These are phyloP conservation scores for Cryphonectria radicalis DNA, from an alignment of 2,329 filamentous ascomycete species.

Conservation along the genomic window DNA sequence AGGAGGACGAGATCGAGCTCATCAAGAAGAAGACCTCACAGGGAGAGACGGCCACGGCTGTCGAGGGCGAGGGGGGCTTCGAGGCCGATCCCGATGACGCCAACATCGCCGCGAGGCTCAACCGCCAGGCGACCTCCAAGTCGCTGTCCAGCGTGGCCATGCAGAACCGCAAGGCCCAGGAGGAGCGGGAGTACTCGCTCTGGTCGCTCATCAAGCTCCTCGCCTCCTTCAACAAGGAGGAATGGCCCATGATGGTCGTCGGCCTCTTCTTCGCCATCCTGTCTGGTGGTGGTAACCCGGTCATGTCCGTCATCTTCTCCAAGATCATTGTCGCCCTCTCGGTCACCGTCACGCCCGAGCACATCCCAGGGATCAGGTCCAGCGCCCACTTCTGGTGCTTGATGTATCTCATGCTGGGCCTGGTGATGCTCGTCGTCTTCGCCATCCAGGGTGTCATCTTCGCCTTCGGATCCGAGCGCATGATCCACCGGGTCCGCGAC, in stretches of 20 bases:
- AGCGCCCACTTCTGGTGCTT: slow-evolving; percentile 84
- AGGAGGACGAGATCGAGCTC: slow-evolving; percentile 54
- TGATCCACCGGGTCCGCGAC: slow-evolving; percentile 83
- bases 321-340: slow-evolving; percentile 80
- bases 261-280: slow-evolving; percentile 77
- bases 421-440: slow-evolving; percentile 73
- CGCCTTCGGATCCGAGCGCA: slow-evolving; percentile 82
- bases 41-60: slow-evolving; percentile 41
- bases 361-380: slow-evolving; percentile 62
- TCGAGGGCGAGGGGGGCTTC: slow-evolving; percentile 39
- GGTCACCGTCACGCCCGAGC: slow-evolving; percentile 50
- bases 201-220: slow-evolving; percentile 81
- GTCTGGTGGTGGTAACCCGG: slow-evolving; percentile 74
- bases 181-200: slow-evolving; percentile 65
- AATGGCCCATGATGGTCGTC: slow-evolving; percentile 72
- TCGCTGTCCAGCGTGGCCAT: slow-evolving; percentile 74
- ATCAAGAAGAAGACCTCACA: slow-evolving; percentile 51
- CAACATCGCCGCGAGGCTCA: slow-evolving; percentile 60
- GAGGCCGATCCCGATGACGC: slow-evolving; percentile 63
- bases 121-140: slow-evolving; percentile 58
- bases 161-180: slow-evolving; percentile 55
- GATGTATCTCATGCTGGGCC: slow-evolving; percentile 86
- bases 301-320: slow-evolving; percentile 76
- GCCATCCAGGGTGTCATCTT: slow-evolving; percentile 73
- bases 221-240: slow-evolving; percentile 75